Conservation (phyloP, 139 green algal species). For the Astrephomene gubernaculifera region DNA sequence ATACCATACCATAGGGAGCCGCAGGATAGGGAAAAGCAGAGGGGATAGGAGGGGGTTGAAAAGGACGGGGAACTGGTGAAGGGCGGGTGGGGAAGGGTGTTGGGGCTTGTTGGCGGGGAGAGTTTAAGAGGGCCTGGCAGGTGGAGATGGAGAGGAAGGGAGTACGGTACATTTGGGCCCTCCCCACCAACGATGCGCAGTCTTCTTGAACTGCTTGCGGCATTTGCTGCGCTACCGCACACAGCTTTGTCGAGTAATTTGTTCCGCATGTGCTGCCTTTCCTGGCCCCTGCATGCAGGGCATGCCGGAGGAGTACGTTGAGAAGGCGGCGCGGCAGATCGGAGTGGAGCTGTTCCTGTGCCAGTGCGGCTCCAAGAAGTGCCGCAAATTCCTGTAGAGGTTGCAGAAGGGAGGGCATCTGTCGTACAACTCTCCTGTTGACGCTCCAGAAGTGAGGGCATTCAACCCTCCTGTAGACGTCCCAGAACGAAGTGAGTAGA, state of each 20-base stretch:
- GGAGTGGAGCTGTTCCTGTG: constrained; percentile 28
- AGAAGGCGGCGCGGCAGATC: not conserved
- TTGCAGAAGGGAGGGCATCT: no score
- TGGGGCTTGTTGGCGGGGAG: not conserved
- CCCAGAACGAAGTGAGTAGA: no score
- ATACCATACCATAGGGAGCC: no score
- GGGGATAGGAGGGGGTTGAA: no score
- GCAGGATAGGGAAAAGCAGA: no score
- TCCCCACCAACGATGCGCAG: not conserved
- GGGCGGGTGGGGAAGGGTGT: not conserved
- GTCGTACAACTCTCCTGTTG: no score
- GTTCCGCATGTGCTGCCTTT: no score
- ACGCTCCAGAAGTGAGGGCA: no score
- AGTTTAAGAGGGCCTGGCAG: no score
- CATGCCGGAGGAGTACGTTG: constrained; percentile 17
- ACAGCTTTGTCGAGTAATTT: not conserved
- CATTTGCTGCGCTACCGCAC: not conserved
- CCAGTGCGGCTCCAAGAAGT: constrained; percentile 30
- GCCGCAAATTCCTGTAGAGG: constrained; percentile 40
- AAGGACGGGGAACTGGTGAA: no score
- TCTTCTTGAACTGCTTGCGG: not conserved
- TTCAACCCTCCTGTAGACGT: no score
- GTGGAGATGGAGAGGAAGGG: not conserved
- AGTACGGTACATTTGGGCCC: not conserved
- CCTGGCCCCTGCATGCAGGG: constrained; percentile 13